Conservation (phyloP, 192 early-diverging fungal species). For the Coemansia sp. region DNA sequence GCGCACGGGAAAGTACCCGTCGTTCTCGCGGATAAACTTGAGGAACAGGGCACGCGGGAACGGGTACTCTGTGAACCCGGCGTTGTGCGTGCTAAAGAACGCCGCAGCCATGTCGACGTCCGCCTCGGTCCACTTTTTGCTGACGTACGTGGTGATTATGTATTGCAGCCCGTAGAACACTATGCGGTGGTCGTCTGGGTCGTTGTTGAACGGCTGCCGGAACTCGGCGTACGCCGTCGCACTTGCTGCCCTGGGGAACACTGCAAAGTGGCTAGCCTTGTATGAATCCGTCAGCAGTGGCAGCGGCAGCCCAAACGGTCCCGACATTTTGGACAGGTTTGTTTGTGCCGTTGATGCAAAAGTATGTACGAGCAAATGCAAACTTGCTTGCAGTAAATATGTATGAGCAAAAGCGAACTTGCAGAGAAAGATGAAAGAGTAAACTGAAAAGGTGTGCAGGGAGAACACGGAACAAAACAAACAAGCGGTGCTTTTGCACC, state of each 20-base stretch:
- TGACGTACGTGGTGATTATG: constrained; percentile 76
- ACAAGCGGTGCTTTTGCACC: no score
- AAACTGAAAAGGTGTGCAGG: no score
- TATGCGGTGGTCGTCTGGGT: constrained; percentile 67
- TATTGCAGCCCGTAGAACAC: constrained; percentile 86
- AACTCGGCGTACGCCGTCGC: constrained; percentile 85
- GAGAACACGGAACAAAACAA: no score
- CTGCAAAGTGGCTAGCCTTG: constrained; percentile 72
- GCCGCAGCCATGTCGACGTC: constrained; percentile 66
- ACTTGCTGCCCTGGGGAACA: constrained; percentile 71
- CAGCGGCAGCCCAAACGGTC: constrained; percentile 56
- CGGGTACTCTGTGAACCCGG: constrained; percentile 62
- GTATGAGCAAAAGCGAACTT: no score
- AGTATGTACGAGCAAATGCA: neutral
- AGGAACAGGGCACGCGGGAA: constrained; percentile 78
- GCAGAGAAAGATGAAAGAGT: no score
- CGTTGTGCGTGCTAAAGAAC: constrained; percentile 77
- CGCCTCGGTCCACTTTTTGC: constrained; percentile 61
- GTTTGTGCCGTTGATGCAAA: no score
- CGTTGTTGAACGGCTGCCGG: constrained; percentile 64
- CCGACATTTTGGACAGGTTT: constrained; percentile 49
- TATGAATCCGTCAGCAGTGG: constrained; percentile 81
- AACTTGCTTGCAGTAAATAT: no score
- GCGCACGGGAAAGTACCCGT: constrained; percentile 83
- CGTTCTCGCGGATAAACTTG: constrained; percentile 72